phyloP scores from a whole-genome alignment of 2,329 filamentous ascomycete species.

The Clonostachys solani region DNA sequence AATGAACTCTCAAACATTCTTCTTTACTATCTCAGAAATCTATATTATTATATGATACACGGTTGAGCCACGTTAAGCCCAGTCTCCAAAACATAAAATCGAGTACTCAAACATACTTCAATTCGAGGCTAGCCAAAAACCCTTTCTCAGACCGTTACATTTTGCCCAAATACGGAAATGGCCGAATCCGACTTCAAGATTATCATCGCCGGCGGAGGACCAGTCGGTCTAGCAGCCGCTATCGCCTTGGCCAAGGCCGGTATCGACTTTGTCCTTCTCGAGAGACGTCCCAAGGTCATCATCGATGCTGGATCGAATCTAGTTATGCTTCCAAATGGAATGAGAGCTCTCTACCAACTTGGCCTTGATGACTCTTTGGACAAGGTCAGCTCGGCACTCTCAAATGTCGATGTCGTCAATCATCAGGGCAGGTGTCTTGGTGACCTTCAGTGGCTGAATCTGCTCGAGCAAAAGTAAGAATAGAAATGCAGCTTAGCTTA shows the following conservation, averaged over 20 bases:
- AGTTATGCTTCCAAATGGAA: slow-evolving; percentile 17
- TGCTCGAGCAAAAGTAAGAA: slow-evolving; percentile 14
- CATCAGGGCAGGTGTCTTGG: slow-evolving; percentile 15
- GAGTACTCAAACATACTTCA: no score
- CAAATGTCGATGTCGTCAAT: slow-evolving; percentile 12
- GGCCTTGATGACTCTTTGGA: slow-evolving; percentile 15
- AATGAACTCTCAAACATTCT: no score
- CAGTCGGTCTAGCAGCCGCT: slow-evolving; percentile 16
- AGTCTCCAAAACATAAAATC: no score
- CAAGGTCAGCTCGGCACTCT: slow-evolving; percentile 11
- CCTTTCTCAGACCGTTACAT: no score
- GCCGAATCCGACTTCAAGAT: no score
- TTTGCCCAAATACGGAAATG: slow-evolving; percentile 5
- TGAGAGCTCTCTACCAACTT: slow-evolving; percentile 23
- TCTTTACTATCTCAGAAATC: no score
- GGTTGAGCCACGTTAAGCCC: no score
- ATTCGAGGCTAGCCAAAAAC: no score
- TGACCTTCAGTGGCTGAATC: slow-evolving; percentile 11
- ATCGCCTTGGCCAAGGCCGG: slow-evolving; percentile 13
- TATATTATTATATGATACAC: no score
- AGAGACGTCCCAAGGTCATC: slow-evolving; percentile 17
- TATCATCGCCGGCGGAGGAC: slow-evolving; percentile 15
- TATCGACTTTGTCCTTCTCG: slow-evolving; percentile 32
- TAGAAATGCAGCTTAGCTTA: no score
- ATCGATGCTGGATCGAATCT: slow-evolving; percentile 22